Conservation (phyloP, 352 stramenopile species). For the Phytophthora palmivora region DNA sequence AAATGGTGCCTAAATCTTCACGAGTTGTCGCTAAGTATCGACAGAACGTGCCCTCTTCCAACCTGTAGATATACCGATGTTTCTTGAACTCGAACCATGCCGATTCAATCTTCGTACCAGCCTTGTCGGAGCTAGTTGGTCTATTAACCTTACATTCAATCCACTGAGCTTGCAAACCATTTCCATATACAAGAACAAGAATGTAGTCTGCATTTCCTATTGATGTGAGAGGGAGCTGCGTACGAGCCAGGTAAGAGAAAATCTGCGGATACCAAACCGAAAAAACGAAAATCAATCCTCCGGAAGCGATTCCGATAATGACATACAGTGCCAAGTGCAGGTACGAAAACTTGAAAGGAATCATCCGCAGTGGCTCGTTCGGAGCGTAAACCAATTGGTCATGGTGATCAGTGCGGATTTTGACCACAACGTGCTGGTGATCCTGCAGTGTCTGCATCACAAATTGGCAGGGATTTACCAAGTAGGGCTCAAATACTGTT, state of each 20-base stretch:
- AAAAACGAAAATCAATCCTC: conserved; percentile 46
- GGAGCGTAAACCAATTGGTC: conserved; percentile 50
- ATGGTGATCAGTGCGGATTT: conserved; percentile 28
- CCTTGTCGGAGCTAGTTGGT: not conserved
- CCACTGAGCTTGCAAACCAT: conserved; percentile 48
- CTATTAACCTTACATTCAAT: conserved; percentile 46
- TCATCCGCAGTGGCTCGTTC: conserved; percentile 48
- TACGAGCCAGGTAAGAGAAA: conserved; percentile 63
- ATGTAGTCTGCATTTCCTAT: conserved; percentile 55
- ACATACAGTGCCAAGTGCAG: conserved; percentile 46
- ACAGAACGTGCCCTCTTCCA: conserved; percentile 58
- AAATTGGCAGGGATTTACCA: too few species aligned
- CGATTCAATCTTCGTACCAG: conserved; percentile 18
- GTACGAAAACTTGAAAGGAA: conserved; percentile 54
- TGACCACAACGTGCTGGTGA: conserved; percentile 23
- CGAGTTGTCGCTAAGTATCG: conserved; percentile 55
- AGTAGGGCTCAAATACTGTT: not conserved
- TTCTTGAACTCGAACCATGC: conserved; percentile 82
- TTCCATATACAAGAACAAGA: conserved; percentile 50
- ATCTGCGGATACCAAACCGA: conserved; percentile 73
- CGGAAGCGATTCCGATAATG: conserved; percentile 37
- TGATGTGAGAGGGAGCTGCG: conserved; percentile 30
- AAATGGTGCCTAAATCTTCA: conserved; percentile 43
- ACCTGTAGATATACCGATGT: conserved; percentile 67
- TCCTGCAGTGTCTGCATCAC: conserved; percentile 24